A percentile compares a stretch with the other conserved stretches of the same genome.
Evolutionary conservation across 2,329 filamentous ascomycete genomes (phyloP).

Genomic region (Magnaporthiopsis rhizophila): DNA sequence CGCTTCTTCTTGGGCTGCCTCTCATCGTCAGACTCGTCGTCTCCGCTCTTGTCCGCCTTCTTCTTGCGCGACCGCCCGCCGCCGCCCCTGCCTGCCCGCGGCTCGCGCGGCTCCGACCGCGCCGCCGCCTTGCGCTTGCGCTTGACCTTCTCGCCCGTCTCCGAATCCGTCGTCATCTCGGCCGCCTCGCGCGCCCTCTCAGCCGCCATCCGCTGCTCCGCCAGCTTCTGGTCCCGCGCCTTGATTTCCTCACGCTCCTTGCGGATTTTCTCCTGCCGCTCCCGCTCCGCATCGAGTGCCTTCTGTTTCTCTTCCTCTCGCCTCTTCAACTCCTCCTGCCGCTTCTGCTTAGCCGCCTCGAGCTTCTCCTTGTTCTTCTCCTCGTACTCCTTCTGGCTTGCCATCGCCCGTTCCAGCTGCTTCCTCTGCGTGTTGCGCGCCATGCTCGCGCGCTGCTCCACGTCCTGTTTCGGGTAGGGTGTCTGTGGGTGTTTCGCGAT

Average conservation of each 20-base stretch:
- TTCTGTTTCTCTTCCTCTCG: constrained; percentile 70
- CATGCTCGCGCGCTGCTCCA: constrained; percentile 97
- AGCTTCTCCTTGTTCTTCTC: constrained; percentile 87
- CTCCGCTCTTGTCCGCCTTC: constrained; percentile 38
- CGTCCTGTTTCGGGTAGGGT: constrained; percentile 82
- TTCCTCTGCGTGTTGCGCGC: constrained; percentile 89
- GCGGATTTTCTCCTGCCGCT: constrained; percentile 72
- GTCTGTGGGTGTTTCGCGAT: constrained; percentile 57
- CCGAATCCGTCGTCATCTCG: constrained; percentile 72
- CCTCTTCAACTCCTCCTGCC: constrained; percentile 70
- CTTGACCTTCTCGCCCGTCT: constrained; percentile 75
- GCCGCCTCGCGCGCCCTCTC: constrained; percentile 62
- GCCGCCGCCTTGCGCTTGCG: constrained; percentile 57
- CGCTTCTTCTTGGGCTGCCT: constrained; percentile 56
- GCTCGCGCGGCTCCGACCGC: constrained; percentile 25
- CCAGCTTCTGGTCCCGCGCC: constrained; percentile 65
- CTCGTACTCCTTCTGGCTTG: constrained; percentile 84
- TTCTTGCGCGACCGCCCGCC: constrained; percentile 44
- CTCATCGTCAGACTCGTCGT: constrained; percentile 39
- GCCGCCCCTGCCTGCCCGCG: constrained; percentile 20
- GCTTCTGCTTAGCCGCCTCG: constrained; percentile 66
- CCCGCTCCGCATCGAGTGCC: constrained; percentile 59
- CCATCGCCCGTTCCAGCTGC: constrained; percentile 78
- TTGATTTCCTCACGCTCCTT: constrained; percentile 77
- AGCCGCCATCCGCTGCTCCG: constrained; percentile 63